Base-by-base conservation (phyloP, 2,329 filamentous ascomycete genomes). In the Metarhizium sp. region DNA sequence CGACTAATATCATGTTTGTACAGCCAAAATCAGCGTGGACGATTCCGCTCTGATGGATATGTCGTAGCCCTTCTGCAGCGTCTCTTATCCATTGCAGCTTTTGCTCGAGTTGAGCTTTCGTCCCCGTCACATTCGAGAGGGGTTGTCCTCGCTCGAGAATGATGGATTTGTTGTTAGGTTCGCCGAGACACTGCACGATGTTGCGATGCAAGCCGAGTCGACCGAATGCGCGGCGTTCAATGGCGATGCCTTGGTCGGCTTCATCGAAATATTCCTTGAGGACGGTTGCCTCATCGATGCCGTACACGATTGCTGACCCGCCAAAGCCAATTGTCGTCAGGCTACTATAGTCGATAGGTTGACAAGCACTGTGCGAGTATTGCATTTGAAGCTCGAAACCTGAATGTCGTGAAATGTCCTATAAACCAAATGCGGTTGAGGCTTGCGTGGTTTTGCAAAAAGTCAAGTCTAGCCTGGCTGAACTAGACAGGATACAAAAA, bases 21-120 rank as follows among this genome's bases (percentile, higher is more conserved):
- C 52, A 57, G 38, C 51, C 47, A 42, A 57, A 50, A 34, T 57
- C 55, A 4, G 55, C 52, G 40, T 57, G 55, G 8, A 57, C 25
- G 32, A 57, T 54, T 6, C 55, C 55, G 14, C 38, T 57, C 14
- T 42, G 13, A 30, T 54, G 55, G 11, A 57, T 48, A 51, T 57
- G 16, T 18, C 42, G 52, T 36, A 54, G 47, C 8, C 55, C 55
- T 16, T 50, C 32, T 2, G 55, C 51, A 30, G 51, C 52, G 20
- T 48, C 46, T 30, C 38, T 4, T 32, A 57, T 54, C 47, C 55
- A 54, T 54, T 16, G 14, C 14, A 57, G 52, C 14, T 51, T 56
- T 53, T 54, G 55, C 1, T 51, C 29, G 18, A 56, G 45, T 18
- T 54, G 36, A 42, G 46, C 14, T 8, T 36, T 20, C 10, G 36